Conservation (phyloP, 2,329 filamentous ascomycete genomes). For the Cytospora paraplurivora region DNA sequence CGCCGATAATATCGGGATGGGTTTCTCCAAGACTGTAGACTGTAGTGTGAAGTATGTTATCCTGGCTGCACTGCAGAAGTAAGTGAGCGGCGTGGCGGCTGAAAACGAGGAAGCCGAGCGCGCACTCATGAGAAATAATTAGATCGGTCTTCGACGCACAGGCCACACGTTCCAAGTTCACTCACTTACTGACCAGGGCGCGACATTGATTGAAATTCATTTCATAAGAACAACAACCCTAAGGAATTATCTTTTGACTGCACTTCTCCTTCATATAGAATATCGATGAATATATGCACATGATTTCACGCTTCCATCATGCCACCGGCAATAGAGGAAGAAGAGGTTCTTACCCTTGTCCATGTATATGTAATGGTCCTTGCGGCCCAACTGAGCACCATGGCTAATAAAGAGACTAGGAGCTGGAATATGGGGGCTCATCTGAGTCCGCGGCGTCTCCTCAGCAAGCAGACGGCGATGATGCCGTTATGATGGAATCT, state of each 20-base stretch:
- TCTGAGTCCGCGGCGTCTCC: background rate
- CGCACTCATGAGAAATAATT: background rate
- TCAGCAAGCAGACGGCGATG: background rate
- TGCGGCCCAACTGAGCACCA: background rate
- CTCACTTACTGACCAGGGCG: background rate
- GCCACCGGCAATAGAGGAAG: slow-evolving; percentile 17
- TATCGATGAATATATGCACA: background rate
- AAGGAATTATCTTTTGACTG: background rate
- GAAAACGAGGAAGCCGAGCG: background rate
- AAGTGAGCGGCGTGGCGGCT: background rate
- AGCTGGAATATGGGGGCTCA: background rate
- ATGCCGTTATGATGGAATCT: background rate
- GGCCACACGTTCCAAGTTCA: slow-evolving; percentile 4
- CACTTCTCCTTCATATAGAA: background rate
- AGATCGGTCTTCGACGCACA: slow-evolving; percentile 11
- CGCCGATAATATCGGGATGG: background rate
- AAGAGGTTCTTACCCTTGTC: background rate
- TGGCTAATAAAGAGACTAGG: slow-evolving; percentile 13
- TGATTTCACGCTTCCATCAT: background rate
- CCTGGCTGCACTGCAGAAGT: background rate
- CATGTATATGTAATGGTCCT: background rate
- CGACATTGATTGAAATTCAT: background rate
- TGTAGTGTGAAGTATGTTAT: slow-evolving; percentile 5
- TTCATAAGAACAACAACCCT: background rate
- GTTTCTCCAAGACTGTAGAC: background rate